These are phyloP conservation scores for Neurospora discreta DNA, from an alignment of 495 filamentous ascomycete species.

Conservation along the genomic window DNA sequence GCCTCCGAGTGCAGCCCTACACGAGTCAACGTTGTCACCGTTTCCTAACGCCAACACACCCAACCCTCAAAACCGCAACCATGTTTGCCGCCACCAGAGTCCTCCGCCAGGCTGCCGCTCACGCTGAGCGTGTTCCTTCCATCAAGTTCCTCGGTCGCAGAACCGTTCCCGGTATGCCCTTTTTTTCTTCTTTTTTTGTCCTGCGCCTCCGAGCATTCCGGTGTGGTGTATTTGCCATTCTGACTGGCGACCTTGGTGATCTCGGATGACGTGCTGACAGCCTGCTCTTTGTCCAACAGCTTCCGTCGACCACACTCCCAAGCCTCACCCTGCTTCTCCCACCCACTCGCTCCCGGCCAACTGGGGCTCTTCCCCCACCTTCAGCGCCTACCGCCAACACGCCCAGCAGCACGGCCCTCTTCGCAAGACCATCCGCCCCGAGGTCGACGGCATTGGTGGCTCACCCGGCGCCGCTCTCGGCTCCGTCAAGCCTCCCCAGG, in stretches of 20 bases:
- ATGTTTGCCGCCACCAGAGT: conserved; percentile 53
- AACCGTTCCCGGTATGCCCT: conserved; percentile 65
- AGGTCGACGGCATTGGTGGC: conserved; percentile 49
- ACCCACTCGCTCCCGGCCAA: conserved; percentile 44
- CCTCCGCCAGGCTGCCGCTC: conserved; percentile 53
- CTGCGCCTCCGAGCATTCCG: not conserved
- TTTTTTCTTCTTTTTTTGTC: conserved; percentile 6
- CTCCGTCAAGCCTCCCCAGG: conserved; percentile 54
- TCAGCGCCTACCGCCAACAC: conserved; percentile 83
- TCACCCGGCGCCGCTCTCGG: conserved; percentile 57
- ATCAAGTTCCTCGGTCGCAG: conserved; percentile 93
- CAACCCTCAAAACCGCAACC: conserved; percentile 7
- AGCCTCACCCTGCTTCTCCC: conserved; percentile 50
- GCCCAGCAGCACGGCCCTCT: conserved; percentile 93
- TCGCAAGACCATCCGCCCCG: conserved; percentile 39
- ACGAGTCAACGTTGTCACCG: not conserved
- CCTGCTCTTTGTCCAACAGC: conserved; percentile 28
- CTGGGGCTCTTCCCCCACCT: conserved; percentile 42
- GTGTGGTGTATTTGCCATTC: not conserved
- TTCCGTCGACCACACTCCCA: conserved; percentile 71
- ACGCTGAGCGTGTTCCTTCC: conserved; percentile 59
- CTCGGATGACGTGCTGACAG: not conserved
- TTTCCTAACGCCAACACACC: not conserved
- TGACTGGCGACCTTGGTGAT: not conserved
- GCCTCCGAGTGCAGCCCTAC: not conserved